Evolutionary conservation across 2,329 filamentous ascomycete species (phyloP), one percentile per base, ranked within the genome.

Genomic region (Stachybotrys echinatus): DNA sequence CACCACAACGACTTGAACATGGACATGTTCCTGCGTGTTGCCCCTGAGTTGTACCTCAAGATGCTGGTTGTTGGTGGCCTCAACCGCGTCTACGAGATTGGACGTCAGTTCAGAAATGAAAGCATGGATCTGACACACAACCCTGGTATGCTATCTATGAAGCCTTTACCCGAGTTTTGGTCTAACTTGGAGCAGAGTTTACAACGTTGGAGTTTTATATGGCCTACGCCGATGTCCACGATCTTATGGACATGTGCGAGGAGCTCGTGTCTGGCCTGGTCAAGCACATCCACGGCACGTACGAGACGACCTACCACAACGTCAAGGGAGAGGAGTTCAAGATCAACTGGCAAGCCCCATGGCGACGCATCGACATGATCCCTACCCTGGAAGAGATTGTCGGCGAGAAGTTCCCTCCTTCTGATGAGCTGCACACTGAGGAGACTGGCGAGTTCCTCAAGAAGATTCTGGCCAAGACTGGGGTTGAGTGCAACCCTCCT

Each of bases 171-270:
- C 8, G 12, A 12, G 6, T 21, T 7, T 14, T 5, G 20, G 19
- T 44, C 55, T 58, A 43, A 61, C 37, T 10, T 1, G 3, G 20
- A 8, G 4, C 89, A 38, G 94, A 99, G 68, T 99, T 99, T 76
- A 99, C 94, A 42, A 95, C 90, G 22, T 89, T 90, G 69, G 94
- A 99, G 71, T 97, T 97, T 74, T 99, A 99, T 73, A 85, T 88
- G 81, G 92, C 94, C 4, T 97, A 91, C 58, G 88, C 87, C 50
- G 91, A 96, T 70, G 83, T 96, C 59, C 88, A 95, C 69, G 94
- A 97, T 65, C 76, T 96, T 52, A 70, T 71, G 61, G 75, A 88
- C 52, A 80, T 90, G 63, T 97, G 94, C 2, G 94, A 99, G 71
- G 92, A 96, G 65, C 85, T 99, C 23, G 87, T 99, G 44, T 92